Conservation (phyloP, 2,329 filamentous ascomycete genomes). For the Xylariomycetidae sp. region DNA sequence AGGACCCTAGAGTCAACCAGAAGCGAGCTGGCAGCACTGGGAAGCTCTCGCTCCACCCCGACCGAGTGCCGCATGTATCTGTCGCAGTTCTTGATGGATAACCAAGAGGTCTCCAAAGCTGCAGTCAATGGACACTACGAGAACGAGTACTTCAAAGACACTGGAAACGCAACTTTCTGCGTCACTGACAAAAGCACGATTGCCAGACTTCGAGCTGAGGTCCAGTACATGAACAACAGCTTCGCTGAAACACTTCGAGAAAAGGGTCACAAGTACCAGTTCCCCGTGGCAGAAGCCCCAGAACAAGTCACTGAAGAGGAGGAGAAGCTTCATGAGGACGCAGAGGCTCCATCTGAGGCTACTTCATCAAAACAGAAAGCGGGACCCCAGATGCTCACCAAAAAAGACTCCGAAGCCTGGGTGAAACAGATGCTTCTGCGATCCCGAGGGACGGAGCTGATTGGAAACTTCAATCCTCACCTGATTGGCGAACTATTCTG, state of each 20-base stretch:
- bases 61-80: constrained; percentile 5
- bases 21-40: constrained; percentile 1
- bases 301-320: no score
- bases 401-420: constrained; percentile 3
- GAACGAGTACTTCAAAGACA: constrained; percentile 18
- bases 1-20: not conserved
- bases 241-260: constrained; percentile 20
- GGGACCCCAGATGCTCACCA: not conserved
- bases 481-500: constrained; percentile 33
- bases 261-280: constrained; percentile 24
- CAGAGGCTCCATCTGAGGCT: no score
- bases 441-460: constrained; percentile 28
- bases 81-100: constrained; percentile 20
- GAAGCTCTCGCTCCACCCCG: not conserved
- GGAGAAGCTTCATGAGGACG: no score
- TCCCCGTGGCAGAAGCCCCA: no score
- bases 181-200: constrained; percentile 8
- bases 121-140: constrained; percentile 28
- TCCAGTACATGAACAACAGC: constrained; percentile 23
- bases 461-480: constrained; percentile 32
- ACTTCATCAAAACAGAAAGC: no score
- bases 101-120: constrained; percentile 23
- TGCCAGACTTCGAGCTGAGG: constrained; percentile 20
- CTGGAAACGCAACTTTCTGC: constrained; percentile 10
- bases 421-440: constrained; percentile 3